Conservation (phyloP, 2,329 filamentous ascomycete species). For the Pestalotiopsis sp. region DNA sequence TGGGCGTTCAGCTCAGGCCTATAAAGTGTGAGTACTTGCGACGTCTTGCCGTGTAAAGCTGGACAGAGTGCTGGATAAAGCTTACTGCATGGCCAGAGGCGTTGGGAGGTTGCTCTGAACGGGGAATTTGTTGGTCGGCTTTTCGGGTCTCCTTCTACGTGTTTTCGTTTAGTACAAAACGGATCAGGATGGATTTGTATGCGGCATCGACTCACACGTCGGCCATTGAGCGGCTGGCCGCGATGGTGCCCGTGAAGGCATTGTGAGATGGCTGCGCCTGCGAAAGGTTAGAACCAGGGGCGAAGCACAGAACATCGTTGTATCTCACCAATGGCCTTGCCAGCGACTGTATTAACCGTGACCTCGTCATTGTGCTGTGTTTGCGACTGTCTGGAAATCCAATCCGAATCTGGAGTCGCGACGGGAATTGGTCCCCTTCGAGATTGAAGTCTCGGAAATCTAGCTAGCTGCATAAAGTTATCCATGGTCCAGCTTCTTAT, state of each 20-base stretch:
- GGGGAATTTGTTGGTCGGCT: neutral
- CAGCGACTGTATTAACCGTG: constrained; percentile 29
- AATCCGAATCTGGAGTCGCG: constrained; percentile 21
- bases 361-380: constrained; percentile 30
- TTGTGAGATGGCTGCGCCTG: constrained; percentile 30
- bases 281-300: constrained; percentile 19
- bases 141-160: neutral
- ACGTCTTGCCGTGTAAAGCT: neutral
- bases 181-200: no score
- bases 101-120: constrained; percentile 2
- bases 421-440: neutral
- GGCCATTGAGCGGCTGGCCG: constrained; percentile 25
- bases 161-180: no score
- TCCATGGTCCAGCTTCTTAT: constrained; percentile 4
- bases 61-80: neutral
- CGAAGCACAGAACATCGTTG: neutral
- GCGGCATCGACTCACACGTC: constrained; percentile 25
- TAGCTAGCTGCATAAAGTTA: constrained; percentile 5
- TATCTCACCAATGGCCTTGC: constrained; percentile 31
- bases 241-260: constrained; percentile 24
- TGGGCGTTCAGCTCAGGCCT: constrained; percentile 27
- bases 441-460: neutral
- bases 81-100: constrained; percentile 13
- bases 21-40: neutral
- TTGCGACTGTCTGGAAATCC: constrained; percentile 22